Base-by-base conservation (phyloP, 768 basidiomycete genomes). In the Lyophyllum shimeji region DNA sequence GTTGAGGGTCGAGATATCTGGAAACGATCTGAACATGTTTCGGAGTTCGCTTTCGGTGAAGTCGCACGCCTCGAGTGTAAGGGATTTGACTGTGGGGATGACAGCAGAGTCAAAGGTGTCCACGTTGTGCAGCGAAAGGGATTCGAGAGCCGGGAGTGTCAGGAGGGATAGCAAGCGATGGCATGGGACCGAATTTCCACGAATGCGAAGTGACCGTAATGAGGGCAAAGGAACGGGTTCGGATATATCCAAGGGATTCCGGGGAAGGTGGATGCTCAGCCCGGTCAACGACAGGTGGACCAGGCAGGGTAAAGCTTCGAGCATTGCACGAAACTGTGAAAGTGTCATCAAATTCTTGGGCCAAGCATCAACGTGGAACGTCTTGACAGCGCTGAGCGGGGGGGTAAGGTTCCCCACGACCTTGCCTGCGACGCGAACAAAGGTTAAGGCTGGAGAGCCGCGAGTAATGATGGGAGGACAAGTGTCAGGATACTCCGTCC, bases 331-430 rank as follows among this genome's bases (percentile, higher is more conserved):
- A 50, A 77, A 73, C 49, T 76, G 74, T 13, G 65, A 59, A 42
- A 71, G 66, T 43, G 67, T 69, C 66, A 78, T 67, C 50, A 65
- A 62, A 50, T 69, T 64, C 34, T 67, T 69, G 11, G 70, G 65
- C 65, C 71, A 73, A 4, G 77, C 77, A 43, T 77, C 77, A 20
- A 81, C 62, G 53, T 79, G 75, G n/a, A 81, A 68, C 13, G 74
- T 78, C 7, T 69, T 70, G 20, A 77, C 65, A 6, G 60, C 55
- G 8, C 55, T 55, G 13, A 72, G 62, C 0, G 78, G 74, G 8
- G 78, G 80, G 23, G 70, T 69, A 17, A 78, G 63, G 23, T 66
- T 68, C 7, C 77, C 76, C 17, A 77, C 60, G 5, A 77, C 73
- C 49, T 70, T 64, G 7, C 78, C 77, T 1, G 74, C 73, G 20